Percentiles rank a stretch among this genome's conserved stretches.
Conservation (phyloP, 2,329 filamentous ascomycete genomes). For the Alternaria rosae region DNA sequence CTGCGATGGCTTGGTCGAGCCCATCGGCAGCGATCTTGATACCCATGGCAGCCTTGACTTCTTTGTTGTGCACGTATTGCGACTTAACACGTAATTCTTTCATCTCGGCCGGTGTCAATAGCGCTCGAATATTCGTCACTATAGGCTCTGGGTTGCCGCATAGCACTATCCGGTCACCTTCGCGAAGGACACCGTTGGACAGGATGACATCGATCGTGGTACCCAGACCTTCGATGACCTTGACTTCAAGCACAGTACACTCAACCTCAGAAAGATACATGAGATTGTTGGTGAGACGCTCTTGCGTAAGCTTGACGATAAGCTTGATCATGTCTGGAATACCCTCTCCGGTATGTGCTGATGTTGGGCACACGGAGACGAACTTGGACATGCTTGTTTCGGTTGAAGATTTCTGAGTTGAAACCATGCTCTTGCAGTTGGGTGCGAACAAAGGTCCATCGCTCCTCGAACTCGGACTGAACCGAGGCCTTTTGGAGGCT, state of each 20-base stretch:
- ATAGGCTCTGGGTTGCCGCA: conserved; percentile 98
- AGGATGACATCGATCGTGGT: conserved; percentile 98
- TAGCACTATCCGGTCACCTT: conserved; percentile 92
- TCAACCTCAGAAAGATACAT: conserved; percentile 99
- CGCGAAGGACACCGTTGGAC: conserved; percentile 91
- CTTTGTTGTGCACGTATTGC: conserved; percentile 97
- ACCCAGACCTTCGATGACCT: conserved; percentile 97
- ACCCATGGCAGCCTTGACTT: conserved; percentile 97
- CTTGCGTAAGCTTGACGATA: conserved; percentile 88
- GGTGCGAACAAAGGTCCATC: conserved; percentile 88
- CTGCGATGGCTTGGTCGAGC: conserved; percentile 94
- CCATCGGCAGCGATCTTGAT: conserved; percentile 98
- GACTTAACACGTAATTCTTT: conserved; percentile 96
- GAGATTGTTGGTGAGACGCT: conserved; percentile 94
- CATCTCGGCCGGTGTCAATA: conserved; percentile 90
- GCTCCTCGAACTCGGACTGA: conserved; percentile 91
- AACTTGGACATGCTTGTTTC: conserved; percentile 96
- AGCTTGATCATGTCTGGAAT: conserved; percentile 99
- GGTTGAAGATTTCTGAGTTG: conserved; percentile 95
- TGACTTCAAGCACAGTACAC: conserved; percentile 97
- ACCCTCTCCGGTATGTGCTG: conserved; percentile 98
- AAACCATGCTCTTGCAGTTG: conserved; percentile 96
- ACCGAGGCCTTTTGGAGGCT: conserved; percentile 90
- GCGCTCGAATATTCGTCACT: conserved; percentile 90
- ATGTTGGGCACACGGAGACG: conserved; percentile 96